Conservation (phyloP, 805 yeast species). For the Lipomyces mesembrius region DNA sequence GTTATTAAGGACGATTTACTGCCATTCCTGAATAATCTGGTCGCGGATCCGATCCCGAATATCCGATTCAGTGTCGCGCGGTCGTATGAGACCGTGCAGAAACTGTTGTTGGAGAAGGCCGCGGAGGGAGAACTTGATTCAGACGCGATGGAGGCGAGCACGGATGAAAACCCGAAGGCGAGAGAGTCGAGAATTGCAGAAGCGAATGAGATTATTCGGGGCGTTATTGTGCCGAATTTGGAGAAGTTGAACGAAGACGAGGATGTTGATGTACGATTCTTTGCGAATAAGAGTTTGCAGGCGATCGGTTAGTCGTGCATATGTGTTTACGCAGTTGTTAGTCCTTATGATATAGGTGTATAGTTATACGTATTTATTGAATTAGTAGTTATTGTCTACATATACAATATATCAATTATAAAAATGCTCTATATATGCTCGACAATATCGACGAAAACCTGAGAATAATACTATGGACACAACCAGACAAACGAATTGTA, state of each 20-base stretch:
- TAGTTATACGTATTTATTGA: constrained; percentile 1
- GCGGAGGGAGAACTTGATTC: constrained; percentile 19
- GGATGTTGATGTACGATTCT: constrained; percentile 89
- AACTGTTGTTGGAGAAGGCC: constrained; percentile 51
- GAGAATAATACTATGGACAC: background rate
- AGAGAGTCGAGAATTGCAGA: constrained; percentile 20
- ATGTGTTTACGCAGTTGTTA: background rate
- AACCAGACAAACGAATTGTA: background rate
- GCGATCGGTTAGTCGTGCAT: constrained; percentile 24
- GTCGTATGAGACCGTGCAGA: constrained; percentile 66
- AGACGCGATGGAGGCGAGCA: constrained; percentile 37
- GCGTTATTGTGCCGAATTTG: constrained; percentile 65
- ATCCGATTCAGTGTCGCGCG: constrained; percentile 95
- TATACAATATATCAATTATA: background rate
- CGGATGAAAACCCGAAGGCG: constrained; percentile 4
- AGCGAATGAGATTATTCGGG: constrained; percentile 47
- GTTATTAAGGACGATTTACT: constrained; percentile 67
- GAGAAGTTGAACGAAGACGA: constrained; percentile 68
- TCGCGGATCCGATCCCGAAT: constrained; percentile 87
- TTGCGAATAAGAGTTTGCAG: constrained; percentile 52
- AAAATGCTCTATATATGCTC: background rate
- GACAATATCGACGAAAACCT: background rate
- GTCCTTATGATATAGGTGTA: constrained; percentile 1
- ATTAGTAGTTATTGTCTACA: background rate
- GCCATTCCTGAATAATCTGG: constrained; percentile 76